These are phyloP conservation scores for Aspergillus sp. DNA, from an alignment of 2,329 filamentous ascomycete genomes.

Conservation along the genomic window DNA sequence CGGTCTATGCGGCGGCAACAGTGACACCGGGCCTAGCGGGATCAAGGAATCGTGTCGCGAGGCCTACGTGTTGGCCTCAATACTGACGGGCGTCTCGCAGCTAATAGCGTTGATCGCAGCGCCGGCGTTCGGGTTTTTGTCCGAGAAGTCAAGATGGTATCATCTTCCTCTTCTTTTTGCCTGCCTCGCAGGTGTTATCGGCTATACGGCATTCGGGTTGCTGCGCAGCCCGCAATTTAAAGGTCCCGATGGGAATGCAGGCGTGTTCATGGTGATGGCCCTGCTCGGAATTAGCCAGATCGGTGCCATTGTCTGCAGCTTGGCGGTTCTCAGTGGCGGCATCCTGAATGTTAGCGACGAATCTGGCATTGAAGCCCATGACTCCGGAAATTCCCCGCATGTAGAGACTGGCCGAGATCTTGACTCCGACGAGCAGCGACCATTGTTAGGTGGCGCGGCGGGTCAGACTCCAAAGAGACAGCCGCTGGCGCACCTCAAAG, in stretches of 20 bases:
- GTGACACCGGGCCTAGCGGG: slow-evolving; percentile 49
- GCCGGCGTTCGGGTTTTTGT: slow-evolving; percentile 81
- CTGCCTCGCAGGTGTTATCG: slow-evolving; percentile 70
- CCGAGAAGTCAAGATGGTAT: slow-evolving; percentile 64
- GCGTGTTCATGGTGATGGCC: slow-evolving; percentile 73
- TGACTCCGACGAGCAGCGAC: slow-evolving; percentile 26
- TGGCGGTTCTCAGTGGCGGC: slow-evolving; percentile 82
- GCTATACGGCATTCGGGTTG: slow-evolving; percentile 75
- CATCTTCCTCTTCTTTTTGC: slow-evolving; percentile 75
- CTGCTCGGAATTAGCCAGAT: slow-evolving; percentile 92
- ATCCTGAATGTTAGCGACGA: slow-evolving; percentile 55
- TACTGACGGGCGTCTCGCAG: slow-evolving; percentile 86
- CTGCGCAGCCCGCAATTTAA: slow-evolving; percentile 74
- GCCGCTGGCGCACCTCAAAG: slow-evolving; percentile 68
- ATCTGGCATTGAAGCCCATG: slow-evolving; percentile 11
- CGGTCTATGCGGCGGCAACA: slow-evolving; percentile 67
- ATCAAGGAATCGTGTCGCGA: slow-evolving; percentile 81
- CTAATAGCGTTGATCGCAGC: slow-evolving; percentile 80
- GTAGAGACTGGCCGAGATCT: neutral
- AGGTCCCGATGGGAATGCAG: slow-evolving; percentile 65
- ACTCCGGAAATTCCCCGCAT: neutral
- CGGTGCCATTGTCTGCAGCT: slow-evolving; percentile 89
- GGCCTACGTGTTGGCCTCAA: slow-evolving; percentile 84
- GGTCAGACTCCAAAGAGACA: slow-evolving; percentile 21
- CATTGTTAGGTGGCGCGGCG: slow-evolving; percentile 27